A percentile compares a stretch with the other conserved stretches of the same genome.
phyloP scores from a whole-genome alignment of 1,284 basidiomycete species.

The Leccinum ponderosum region DNA sequence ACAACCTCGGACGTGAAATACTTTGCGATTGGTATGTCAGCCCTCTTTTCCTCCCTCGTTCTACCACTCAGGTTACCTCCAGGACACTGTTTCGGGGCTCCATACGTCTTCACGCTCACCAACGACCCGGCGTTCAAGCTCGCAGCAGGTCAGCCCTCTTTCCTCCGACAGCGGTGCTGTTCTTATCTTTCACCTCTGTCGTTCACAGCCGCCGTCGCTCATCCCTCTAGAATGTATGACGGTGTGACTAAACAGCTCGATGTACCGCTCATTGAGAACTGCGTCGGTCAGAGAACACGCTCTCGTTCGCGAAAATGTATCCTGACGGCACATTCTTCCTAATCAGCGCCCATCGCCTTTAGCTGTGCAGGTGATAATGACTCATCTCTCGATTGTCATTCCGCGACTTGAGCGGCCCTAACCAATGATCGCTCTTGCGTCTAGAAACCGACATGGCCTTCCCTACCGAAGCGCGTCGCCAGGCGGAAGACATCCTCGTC shows the following conservation, averaged over 20 bases:
- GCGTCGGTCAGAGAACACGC: slow-evolving; percentile 41
- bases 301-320: neutral
- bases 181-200: neutral
- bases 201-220: slow-evolving; percentile 50
- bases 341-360: slow-evolving; percentile 52
- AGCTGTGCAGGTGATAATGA: slow-evolving; percentile 47
- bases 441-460: slow-evolving; percentile 34
- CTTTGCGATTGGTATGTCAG: slow-evolving; percentile 37
- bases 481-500: slow-evolving; percentile 34
- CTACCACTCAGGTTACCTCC: neutral
- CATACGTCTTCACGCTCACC: slow-evolving; percentile 46
- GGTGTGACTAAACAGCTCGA: slow-evolving; percentile 37
- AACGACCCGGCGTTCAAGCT: slow-evolving; percentile 41
- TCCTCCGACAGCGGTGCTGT: neutral
- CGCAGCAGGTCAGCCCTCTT: slow-evolving; percentile 42
- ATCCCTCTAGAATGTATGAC: slow-evolving; percentile 42
- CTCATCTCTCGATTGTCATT: neutral
- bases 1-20: slow-evolving; percentile 34
- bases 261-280: slow-evolving; percentile 45
- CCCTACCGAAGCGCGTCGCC: slow-evolving; percentile 25
- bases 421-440: slow-evolving; percentile 20
- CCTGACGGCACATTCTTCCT: neutral
- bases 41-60: neutral
- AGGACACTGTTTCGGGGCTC: slow-evolving; percentile 64
- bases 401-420: neutral